phyloP scores from a whole-genome alignment of 495 filamentous ascomycete genomes.

The Penicillium simplicissimum region DNA sequence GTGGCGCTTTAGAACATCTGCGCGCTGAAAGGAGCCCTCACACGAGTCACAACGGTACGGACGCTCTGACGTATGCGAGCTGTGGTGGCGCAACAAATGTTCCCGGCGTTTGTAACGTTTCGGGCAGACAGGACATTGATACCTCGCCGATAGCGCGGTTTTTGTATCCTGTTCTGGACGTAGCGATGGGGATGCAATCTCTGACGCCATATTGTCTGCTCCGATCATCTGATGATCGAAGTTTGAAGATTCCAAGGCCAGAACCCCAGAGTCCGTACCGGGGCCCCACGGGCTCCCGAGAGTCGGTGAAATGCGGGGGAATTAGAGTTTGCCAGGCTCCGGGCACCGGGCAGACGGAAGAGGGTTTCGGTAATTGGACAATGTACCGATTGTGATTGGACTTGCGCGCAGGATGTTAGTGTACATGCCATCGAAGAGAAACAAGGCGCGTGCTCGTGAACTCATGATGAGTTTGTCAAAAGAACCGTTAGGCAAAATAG shows the following conservation, averaged over 20 bases:
- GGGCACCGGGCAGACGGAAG: not conserved
- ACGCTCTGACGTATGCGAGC: constrained; percentile 24
- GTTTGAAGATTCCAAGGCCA: not conserved
- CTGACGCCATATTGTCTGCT: not conserved
- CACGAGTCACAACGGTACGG: constrained; percentile 22
- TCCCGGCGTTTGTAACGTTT: constrained; percentile 26
- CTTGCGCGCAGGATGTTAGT: too few relatives aligned
- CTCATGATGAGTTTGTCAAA: too few relatives aligned
- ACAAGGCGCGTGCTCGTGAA: too few relatives aligned
- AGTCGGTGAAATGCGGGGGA: constrained; percentile 7
- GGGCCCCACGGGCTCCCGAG: not conserved
- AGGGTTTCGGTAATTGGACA: not conserved
- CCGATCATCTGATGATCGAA: not conserved
- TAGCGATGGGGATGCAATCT: not conserved
- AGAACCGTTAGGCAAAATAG: too few relatives aligned
- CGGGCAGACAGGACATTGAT: constrained; percentile 20
- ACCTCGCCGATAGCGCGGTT: constrained; percentile 7
- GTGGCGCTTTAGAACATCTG: constrained; percentile 25
- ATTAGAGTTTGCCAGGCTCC: not conserved
- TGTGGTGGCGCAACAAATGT: constrained; percentile 22
- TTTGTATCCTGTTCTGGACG: not conserved
- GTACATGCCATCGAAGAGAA: too few relatives aligned
- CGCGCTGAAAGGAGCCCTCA: constrained; percentile 21
- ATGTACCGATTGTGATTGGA: too few relatives aligned
- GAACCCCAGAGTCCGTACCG: not conserved